Percentiles rank a stretch among this genome's conserved stretches.
Conservation (phyloP, 768 basidiomycete genomes). For the Hirschioporus abietinus region DNA sequence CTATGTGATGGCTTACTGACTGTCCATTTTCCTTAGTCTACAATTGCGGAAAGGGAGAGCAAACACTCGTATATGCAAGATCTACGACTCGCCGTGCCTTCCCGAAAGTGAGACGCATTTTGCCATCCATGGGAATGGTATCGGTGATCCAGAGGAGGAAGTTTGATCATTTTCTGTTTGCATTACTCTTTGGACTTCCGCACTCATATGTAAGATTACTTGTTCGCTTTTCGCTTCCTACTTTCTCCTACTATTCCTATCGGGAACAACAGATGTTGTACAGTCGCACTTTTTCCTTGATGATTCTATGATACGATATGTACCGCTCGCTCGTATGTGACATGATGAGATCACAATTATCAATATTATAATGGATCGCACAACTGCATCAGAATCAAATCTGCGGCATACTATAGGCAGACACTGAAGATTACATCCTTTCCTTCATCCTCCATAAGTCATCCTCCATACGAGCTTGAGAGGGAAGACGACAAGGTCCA, state of each 20-base stretch:
- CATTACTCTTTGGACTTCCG: conserved; percentile 1
- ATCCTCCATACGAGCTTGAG: neutral
- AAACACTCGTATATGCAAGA: conserved; percentile 89
- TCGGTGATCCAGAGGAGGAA: conserved; percentile 93
- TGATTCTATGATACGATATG: neutral
- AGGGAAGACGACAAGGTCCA: neutral
- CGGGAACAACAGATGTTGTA: neutral
- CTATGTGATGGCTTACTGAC: conserved; percentile 2
- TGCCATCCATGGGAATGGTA: conserved; percentile 86
- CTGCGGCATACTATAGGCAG: too few relatives aligned
- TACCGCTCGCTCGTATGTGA: neutral
- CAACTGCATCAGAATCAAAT: neutral
- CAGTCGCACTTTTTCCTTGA: neutral
- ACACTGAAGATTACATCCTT: neutral
- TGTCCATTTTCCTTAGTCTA: conserved; percentile 39
- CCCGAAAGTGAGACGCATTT: conserved; percentile 96
- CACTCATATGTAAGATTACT: neutral
- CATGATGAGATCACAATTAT: neutral
- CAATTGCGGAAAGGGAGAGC: conserved; percentile 92
- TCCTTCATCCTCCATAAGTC: neutral
- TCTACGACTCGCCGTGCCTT: conserved; percentile 96
- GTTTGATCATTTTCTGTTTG: conserved; percentile 27
- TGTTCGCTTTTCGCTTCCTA: neutral
- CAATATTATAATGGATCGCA: neutral
- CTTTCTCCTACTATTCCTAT: neutral